Evolutionary conservation across 2,329 filamentous ascomycete genomes (phyloP).

Genomic region (Penicillium sp.): DNA sequence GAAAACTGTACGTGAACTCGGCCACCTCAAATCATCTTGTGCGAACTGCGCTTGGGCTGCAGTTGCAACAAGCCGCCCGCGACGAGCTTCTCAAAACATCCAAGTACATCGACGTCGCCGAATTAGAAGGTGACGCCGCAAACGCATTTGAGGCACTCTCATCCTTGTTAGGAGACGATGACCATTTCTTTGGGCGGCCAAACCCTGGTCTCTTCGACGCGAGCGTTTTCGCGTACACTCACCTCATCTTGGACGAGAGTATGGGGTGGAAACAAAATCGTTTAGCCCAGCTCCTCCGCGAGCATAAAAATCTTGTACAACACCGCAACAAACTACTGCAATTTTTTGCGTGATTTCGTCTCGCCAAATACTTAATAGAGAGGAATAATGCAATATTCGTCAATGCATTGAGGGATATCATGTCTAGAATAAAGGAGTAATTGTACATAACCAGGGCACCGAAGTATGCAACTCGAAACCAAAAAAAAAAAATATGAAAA

Average conservation of each 20-base stretch:
- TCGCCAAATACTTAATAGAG: neutral
- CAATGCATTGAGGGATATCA: constrained; percentile 33
- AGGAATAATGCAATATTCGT: constrained; percentile 13
- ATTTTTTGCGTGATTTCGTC: constrained; percentile 47
- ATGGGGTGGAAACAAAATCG: constrained; percentile 68
- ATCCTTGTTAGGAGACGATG: constrained; percentile 59
- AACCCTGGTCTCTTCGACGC: constrained; percentile 81
- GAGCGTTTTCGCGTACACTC: constrained; percentile 85
- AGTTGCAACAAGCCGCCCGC: constrained; percentile 74
- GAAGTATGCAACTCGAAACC: constrained; percentile 3
- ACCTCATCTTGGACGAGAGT: constrained; percentile 71
- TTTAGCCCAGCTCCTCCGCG: constrained; percentile 61
- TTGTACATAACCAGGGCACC: constrained; percentile 18
- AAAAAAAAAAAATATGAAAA: constrained; percentile 1
- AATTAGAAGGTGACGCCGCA: constrained; percentile 63
- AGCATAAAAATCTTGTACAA: constrained; percentile 65
- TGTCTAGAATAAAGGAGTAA: constrained; percentile 22
- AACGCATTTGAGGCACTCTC: constrained; percentile 68
- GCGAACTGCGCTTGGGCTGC: constrained; percentile 63
- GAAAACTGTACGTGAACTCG: constrained; percentile 70
- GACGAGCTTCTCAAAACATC: constrained; percentile 71
- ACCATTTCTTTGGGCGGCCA: constrained; percentile 64
- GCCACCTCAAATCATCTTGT: constrained; percentile 67
- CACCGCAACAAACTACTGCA: constrained; percentile 65
- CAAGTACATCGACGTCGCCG: constrained; percentile 57